Base-by-base conservation (phyloP, 768 basidiomycete genomes). In the Boletus subcaerulescens region DNA sequence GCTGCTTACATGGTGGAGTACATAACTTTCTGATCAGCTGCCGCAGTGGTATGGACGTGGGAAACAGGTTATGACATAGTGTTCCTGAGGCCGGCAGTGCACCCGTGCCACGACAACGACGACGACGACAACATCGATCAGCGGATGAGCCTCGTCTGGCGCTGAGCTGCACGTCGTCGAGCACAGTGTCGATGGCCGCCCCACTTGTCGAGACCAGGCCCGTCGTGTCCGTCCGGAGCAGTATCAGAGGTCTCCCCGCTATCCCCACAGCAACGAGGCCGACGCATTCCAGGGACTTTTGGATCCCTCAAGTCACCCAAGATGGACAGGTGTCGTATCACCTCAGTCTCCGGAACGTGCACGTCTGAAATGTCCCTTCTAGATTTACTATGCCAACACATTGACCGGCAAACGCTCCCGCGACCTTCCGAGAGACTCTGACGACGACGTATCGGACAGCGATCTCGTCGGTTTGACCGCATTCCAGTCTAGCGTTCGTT, bases 351-450 rank as follows among this genome's bases (percentile, higher is more conserved):
- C n/a, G n/a, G 11, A 41, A 10, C 31, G 48, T 61, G 24, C 33
- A 36, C 24, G 10, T 31, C 20, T 32, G 32, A 26, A 57, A 35
- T 14, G 14, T 20, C 5, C 14, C 3, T 22, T 31, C 36, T 51
- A 97, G 94, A 93, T 98, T 65, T 95, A 85, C 75, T 98, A 97
- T 73, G 83, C 89, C 60, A 98, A 98, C 65, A 91, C 91, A 3
- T 73, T 87, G 62, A 92, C 89, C 0, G 89, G 89, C 22, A 80
- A 86, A 64, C 83, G 81, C 24, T 85, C 93, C 18, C 81, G 86
- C 60, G 91, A 97, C 65, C 74, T 95, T 17, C 94, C 94, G 15
- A 76, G 75, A 45, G 89, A 91, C 65, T 65, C 77, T 7, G 86
- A 87, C 38, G 63, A 66, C 48, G 85, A 87, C 50, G 71, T 73